Evolutionary conservation across 2,329 filamentous ascomycete genomes (phyloP).

Genomic region (Pyricularia pennisetigena): DNA sequence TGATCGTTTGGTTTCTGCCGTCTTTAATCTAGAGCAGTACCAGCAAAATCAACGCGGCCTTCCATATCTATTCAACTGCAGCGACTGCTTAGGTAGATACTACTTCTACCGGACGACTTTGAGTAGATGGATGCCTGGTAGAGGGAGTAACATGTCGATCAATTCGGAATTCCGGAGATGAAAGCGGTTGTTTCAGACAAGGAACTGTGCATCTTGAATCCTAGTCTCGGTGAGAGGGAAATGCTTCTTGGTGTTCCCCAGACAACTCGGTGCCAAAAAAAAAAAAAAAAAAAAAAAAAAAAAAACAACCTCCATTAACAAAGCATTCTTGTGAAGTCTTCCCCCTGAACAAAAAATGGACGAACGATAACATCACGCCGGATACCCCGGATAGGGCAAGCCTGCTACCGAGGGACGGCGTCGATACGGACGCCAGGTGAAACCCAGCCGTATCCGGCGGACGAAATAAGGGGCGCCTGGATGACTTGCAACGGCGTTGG

Average conservation of each 20-base stretch:
- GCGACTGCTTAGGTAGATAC: not conserved
- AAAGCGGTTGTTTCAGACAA: not conserved
- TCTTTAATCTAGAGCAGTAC: not conserved
- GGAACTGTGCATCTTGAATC: not conserved
- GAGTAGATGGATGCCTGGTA: too few relatives aligned
- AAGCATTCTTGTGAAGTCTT: not conserved
- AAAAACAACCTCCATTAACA: not conserved
- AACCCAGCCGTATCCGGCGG: not conserved
- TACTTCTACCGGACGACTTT: too few relatives aligned
- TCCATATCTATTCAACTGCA: not conserved
- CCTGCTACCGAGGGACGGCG: not conserved
- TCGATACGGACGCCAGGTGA: not conserved
- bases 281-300: too few relatives aligned
- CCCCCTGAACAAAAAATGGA: not conserved
- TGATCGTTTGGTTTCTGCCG: not conserved
- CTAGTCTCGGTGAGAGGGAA: not conserved
- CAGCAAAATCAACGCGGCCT: not conserved
- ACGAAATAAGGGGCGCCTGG: not conserved
- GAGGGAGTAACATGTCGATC: too few relatives aligned
- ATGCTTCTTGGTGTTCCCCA: too few relatives aligned
- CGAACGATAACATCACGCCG: not conserved
- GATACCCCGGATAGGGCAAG: not conserved
- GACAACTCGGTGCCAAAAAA: too few relatives aligned
- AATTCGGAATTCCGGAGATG: too few relatives aligned
- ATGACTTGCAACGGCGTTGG: not conserved